Evolutionary conservation across 768 basidiomycete species (phyloP).

Genomic region (Agaricus sinodeliciosus): DNA sequence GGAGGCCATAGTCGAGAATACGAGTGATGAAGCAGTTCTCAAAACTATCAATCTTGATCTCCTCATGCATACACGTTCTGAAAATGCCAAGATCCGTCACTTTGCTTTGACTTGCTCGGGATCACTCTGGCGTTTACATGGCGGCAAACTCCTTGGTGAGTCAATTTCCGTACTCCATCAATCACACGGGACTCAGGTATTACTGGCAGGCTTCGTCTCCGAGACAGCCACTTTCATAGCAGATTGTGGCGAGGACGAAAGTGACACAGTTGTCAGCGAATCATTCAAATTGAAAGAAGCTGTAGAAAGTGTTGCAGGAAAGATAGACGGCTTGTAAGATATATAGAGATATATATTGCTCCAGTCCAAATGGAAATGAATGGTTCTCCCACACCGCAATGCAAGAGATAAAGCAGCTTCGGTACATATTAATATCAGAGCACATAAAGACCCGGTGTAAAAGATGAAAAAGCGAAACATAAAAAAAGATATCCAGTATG

Average conservation of each 20-base stretch:
- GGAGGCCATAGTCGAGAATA: slow-evolving; percentile 44
- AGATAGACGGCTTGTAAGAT: slow-evolving; percentile 39
- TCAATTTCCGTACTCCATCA: not conserved
- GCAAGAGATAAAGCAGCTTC: slow-evolving; percentile 6
- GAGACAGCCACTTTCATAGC: slow-evolving; percentile 85
- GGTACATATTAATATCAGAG: slow-evolving; percentile 12
- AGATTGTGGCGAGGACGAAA: slow-evolving; percentile 85
- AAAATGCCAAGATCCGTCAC: slow-evolving; percentile 62
- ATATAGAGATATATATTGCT: not conserved
- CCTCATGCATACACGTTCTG: slow-evolving; percentile 86
- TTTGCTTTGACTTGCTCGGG: slow-evolving; percentile 63
- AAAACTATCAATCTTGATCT: slow-evolving; percentile 79
- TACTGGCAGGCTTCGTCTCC: slow-evolving; percentile 54
- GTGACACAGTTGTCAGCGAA: slow-evolving; percentile 71
- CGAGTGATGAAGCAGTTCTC: slow-evolving; percentile 54
- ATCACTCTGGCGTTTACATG: slow-evolving; percentile 71
- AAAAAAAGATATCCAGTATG: not conserved
- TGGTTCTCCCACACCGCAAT: slow-evolving; percentile 17
- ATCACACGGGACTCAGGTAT: slow-evolving; percentile 1
- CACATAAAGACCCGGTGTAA: slow-evolving; percentile 8
- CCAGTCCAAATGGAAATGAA: not conserved
- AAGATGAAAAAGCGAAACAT: slow-evolving; percentile 10
- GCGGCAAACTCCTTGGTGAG: slow-evolving; percentile 66
- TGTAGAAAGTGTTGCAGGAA: slow-evolving; percentile 68
- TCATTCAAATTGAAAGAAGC: slow-evolving; percentile 62